Base-by-base conservation (phyloP, 2,329 filamentous ascomycete species). In the Neonectria neomacrospora region DNA sequence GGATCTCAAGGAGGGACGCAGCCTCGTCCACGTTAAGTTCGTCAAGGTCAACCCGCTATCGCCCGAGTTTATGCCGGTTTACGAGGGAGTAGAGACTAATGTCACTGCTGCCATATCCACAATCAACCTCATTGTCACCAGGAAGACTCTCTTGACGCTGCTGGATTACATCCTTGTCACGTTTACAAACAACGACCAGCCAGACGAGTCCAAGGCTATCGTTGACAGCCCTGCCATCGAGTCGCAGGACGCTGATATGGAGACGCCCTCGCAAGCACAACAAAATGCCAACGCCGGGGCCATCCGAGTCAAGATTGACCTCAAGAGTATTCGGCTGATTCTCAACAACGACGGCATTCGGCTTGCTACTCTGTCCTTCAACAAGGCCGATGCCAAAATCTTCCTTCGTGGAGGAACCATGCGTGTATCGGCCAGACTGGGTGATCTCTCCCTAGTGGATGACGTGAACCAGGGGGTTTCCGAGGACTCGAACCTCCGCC, bases 311-410 rank as follows among this genome's bases (percentile, higher is more conserved):
- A 97, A 97, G 78, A 90, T 96, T 44, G 91, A 97, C 65, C 81
- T 99, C 66, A 96, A 97, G 80, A 94, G 92, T 81, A 97, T 99
- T 67, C 89, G 93, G 2, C 85, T 99, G 28, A 95, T 99, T 66
- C 83, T 99, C 58, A 99, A 99, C 76, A 98, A 99, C 68, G 96
- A 99, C 76, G 96, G 96, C 0, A 96, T 98, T 61, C 89, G 96
- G 26, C 85, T 99, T 28, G 96, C 96, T 28, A 99, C 96, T 0
- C 80, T 99, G 18, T 96, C 94, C 57, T 88, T 99, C 73, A 96
- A 93, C 69, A 95, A 96, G 63, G 96, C 94, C 2, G 92, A 97
- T 75, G 91, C 97, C 34, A 92, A 92, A 1, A 90, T 99, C 7
- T 97, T 97, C 80, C 82, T 99, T 5, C 88, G 91, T 54, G 94